Evolutionary conservation across 2,329 filamentous ascomycete species (phyloP).

Genomic region (Claviceps sp.): DNA sequence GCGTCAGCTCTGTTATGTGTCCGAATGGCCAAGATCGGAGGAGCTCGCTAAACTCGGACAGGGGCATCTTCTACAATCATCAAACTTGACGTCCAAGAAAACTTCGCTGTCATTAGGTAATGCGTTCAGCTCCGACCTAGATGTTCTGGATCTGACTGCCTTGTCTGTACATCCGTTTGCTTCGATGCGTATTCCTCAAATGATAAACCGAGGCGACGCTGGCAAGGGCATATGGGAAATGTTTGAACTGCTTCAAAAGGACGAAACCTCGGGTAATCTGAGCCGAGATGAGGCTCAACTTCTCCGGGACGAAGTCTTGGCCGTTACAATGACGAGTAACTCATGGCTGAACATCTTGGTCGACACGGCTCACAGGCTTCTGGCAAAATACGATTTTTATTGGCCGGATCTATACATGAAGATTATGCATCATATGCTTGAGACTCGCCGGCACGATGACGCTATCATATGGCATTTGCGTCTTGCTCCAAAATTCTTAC

Average conservation of each 20-base stretch:
- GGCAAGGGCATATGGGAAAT: slow-evolving; percentile 16
- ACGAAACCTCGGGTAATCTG: slow-evolving; percentile 11
- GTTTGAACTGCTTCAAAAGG: slow-evolving; percentile 12
- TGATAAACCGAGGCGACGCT: slow-evolving; percentile 10
- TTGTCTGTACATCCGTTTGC: slow-evolving; percentile 7
- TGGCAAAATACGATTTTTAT: slow-evolving; percentile 20
- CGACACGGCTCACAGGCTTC: slow-evolving; percentile 20
- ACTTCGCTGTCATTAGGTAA: background rate
- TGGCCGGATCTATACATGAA: slow-evolving; percentile 40
- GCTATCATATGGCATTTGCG: slow-evolving; percentile 35
- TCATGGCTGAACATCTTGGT: slow-evolving; percentile 15
- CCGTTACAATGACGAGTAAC: slow-evolving; percentile 15
- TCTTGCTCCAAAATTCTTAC: slow-evolving; percentile 29
- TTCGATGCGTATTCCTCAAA: slow-evolving; percentile 11
- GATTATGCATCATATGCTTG: slow-evolving; percentile 30
- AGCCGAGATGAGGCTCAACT: slow-evolving; percentile 11
- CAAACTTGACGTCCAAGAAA: background rate
- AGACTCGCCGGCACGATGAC: slow-evolving; percentile 21
- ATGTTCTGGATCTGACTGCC: slow-evolving; percentile 1
- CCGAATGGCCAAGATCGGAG: slow-evolving; percentile 8
- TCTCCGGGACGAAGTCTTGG: slow-evolving; percentile 18
- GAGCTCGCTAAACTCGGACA: slow-evolving; percentile 11
- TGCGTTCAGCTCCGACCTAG: background rate
- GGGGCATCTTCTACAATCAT: background rate
- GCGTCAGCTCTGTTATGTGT: background rate